A percentile compares a stretch with the other conserved stretches of the same genome.
phyloP scores from a whole-genome alignment of 306 rosid genomes.

The Vigna unguiculata region DNA sequence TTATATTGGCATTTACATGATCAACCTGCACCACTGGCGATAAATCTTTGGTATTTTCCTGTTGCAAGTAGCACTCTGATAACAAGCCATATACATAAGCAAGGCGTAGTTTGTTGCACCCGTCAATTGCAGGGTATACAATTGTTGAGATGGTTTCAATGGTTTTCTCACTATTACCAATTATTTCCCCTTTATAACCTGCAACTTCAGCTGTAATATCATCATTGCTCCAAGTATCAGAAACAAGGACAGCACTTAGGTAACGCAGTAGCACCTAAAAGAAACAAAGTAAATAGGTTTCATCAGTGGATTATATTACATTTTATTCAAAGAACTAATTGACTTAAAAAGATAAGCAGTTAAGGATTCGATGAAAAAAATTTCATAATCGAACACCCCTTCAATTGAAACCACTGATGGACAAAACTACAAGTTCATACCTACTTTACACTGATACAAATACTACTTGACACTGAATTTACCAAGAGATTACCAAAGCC shows the following conservation, averaged over 20 bases:
- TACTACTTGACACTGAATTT: constrained; percentile 24
- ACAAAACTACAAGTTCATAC: constrained; percentile 32
- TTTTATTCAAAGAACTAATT: constrained; percentile 16
- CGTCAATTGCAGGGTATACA: constrained; percentile 86
- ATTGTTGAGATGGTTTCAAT: constrained; percentile 69
- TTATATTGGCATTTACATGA: constrained; percentile 58
- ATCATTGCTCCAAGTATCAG: constrained; percentile 89
- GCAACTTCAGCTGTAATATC: constrained; percentile 79
- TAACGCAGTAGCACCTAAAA: constrained; percentile 79
- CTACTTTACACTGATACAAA: constrained; percentile 29
- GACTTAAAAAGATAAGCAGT: constrained; percentile 30
- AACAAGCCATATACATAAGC: constrained; percentile 75
- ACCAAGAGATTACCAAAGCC: constrained; percentile 19
- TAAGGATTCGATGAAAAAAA: constrained; percentile 21
- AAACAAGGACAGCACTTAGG: constrained; percentile 76
- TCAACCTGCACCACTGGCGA: constrained; percentile 58
- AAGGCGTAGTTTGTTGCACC: constrained; percentile 87
- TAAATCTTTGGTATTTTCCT: constrained; percentile 63
- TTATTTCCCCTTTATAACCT: constrained; percentile 64
- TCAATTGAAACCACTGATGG: constrained; percentile 27
- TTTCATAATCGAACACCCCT: constrained; percentile 14
- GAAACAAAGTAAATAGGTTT: constrained; percentile 44
- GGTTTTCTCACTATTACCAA: constrained; percentile 65
- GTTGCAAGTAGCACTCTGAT: constrained; percentile 78
- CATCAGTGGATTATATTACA: constrained; percentile 13